Conservation (phyloP, 2,329 filamentous ascomycete genomes). For the Lachnellula cervina region DNA sequence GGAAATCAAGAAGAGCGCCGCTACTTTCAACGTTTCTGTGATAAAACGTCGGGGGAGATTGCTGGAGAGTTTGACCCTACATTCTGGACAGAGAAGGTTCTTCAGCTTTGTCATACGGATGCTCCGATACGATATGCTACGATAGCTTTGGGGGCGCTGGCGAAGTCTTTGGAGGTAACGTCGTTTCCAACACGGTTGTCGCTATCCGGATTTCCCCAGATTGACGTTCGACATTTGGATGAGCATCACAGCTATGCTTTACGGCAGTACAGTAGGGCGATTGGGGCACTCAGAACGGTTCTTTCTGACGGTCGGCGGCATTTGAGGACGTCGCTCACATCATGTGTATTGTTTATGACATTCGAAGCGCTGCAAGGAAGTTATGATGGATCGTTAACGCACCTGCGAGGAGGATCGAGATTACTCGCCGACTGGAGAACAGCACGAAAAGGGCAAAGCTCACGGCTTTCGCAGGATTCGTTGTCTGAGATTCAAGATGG, state of each 20-base stretch:
- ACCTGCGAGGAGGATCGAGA: conserved; percentile 28
- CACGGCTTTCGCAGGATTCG: conserved; percentile 30
- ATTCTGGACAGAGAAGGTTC: conserved; percentile 32
- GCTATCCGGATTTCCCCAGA: conserved; percentile 30
- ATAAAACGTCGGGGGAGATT: conserved; percentile 30
- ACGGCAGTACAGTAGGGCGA: conserved; percentile 28
- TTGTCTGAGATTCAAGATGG: conserved; percentile 31
- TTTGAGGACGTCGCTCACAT: conserved; percentile 29
- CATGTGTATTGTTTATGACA: conserved; percentile 30
- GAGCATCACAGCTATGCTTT: conserved; percentile 30
- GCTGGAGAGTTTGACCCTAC: conserved; percentile 28
- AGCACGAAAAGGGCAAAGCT: conserved; percentile 26
- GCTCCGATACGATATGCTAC: conserved; percentile 29
- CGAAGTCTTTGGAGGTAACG: conserved; percentile 29
- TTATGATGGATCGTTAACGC: conserved; percentile 30
- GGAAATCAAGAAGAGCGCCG: conserved; percentile 27
- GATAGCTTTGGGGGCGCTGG: conserved; percentile 29
- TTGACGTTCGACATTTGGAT: conserved; percentile 28
- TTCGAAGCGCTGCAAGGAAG: conserved; percentile 31
- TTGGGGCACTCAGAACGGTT: conserved; percentile 25
- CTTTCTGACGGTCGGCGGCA: conserved; percentile 29
- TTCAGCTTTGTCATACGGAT: conserved; percentile 30
- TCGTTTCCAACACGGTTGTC: conserved; percentile 28
- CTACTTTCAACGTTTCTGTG: conserved; percentile 31
- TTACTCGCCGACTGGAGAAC: conserved; percentile 30